Conservation (phyloP, 176 grass and related monocot genomes). For the Phyllostachys edulis region DNA sequence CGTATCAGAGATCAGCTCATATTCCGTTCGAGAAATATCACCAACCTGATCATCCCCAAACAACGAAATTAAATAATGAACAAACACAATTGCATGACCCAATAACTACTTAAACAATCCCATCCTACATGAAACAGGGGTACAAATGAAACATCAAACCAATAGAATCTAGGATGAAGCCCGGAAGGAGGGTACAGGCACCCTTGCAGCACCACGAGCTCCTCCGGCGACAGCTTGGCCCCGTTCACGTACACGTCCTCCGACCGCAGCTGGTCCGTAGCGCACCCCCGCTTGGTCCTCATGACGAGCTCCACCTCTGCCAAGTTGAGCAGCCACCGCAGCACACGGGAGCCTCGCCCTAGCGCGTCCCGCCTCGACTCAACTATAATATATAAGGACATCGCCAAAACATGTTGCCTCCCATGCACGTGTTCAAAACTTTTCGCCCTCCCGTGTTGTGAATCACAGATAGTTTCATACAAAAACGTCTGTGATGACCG, state of each 20-base stretch:
- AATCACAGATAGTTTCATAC: no score
- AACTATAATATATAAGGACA: neutral
- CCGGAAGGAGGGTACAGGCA: no score
- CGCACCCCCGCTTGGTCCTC: slow-evolving; percentile 70
- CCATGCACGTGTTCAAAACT: no score
- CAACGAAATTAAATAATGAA: slow-evolving; percentile 14
- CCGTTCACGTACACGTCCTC: no score
- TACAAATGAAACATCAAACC: neutral
- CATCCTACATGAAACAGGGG: neutral
- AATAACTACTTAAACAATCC: neutral
- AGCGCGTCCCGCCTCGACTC: slow-evolving; percentile 61
- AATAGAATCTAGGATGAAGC: neutral
- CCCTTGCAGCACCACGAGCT: no score
- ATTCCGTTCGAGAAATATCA: slow-evolving; percentile 85
- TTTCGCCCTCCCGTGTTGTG: no score
- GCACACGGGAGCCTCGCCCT: slow-evolving; percentile 61
- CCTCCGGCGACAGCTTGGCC: no score
- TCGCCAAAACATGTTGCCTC: no score
- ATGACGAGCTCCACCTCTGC: slow-evolving; percentile 76
- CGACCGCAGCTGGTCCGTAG: slow-evolving; percentile 63
- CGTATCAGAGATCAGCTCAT: slow-evolving; percentile 73
- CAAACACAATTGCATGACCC: neutral
- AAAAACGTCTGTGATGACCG: no score
- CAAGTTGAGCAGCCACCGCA: slow-evolving; percentile 66
- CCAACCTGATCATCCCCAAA: slow-evolving; percentile 61